Evolutionary conservation across 2,329 filamentous ascomycete species (phyloP), one percentile per base, ranked within the genome.

Genomic region (Aspergillus felis): DNA sequence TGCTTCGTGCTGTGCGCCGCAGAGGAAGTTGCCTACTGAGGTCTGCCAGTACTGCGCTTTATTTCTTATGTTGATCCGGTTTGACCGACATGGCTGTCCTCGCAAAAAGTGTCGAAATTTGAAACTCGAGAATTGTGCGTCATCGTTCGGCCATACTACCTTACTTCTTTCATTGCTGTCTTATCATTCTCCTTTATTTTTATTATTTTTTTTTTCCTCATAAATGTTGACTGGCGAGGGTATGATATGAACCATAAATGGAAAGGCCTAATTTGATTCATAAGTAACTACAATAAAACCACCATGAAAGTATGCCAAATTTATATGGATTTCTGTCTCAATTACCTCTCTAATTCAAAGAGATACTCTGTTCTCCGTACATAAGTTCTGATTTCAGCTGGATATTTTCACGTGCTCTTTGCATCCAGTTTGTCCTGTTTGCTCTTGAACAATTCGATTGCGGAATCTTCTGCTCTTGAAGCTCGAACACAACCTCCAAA

Each of bases 351-450:
- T n/a, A n/a, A n/a, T 22, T 22, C 22, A 22, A 22, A 1, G 22
- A 22, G 1, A 22, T 22, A 22, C 22, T 22, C 22, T 22, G 22
- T 22, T 22, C n/a, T n/a, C n/a, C 22, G 14, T 35, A 7, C 5
- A 14, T 35, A 17, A 12, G 5, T 35, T 2, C 29, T 32, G 28
- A 29, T 10, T 29, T 29, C 29, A 14, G 10, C 29, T 32, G 29
- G 4, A 14, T 14, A 3, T 17, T 17, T 55, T 57, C 56, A 58
- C 56, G 56, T 59, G 57, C 51, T 57, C 48, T 54, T 35, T 46
- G 47, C 51, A 49, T 14, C 24, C 20, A 48, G 61, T 65, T 64
- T 65, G 63, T 50, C 52, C 56, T 57, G 63, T 65, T 65, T 65
- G 63, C 58, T 60, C 49, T 27, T 25, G 22, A 41, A 27, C 44